Base-by-base conservation (phyloP, 371 early-diverging fungal species). In the Circinella umbellata region DNA sequence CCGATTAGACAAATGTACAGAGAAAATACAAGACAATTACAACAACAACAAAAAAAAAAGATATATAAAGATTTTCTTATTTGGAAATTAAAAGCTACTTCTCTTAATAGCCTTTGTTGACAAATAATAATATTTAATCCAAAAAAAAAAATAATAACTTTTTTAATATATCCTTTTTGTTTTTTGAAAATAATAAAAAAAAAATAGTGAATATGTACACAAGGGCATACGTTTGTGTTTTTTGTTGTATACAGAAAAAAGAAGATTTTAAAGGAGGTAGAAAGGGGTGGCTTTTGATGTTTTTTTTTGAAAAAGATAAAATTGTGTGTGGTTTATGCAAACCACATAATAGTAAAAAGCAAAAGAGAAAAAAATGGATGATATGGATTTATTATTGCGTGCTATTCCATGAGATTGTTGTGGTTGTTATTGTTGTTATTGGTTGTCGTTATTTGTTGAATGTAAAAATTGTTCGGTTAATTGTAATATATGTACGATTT, bases 231-330 rank as follows among this genome's bases (percentile, higher is more conserved):
- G 51, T 51, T 42, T 51, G 51, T 51, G 51, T 51, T 51, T 51
- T 27, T 27, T 27, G 47, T 47, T 51, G 51, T 51, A 51, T 51
- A 51, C 51, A 51, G 51, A 51, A n/a, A n/a, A 47, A 47, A 2
- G 47, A 7, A 7, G n/a, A 4, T 17, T 27, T 5, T 17, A n/a
- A 57, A 57, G 35, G 11, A 57, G 1, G n/a, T 27, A 57, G 57
- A 57, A 57, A 57, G 57, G 57, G 57, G 57, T 57, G 35, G 57
- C 57, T 57, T 57, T 57, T 57, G 57, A 57, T 27, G 4, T 57
- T 57, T 34, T 18, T 57, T 57, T 34, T 9, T 42, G 42, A 9
- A 42, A 9, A 3, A 42, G 11, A 42, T 1, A 11, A 42, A 9
- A 42, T 42, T 42, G 6, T 42, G 6, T 42, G 0, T 27, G 27